Evolutionary conservation across 805 yeast species (phyloP), one percentile per base, ranked within the genome.

Genomic region (Ogataea methylovora): DNA sequence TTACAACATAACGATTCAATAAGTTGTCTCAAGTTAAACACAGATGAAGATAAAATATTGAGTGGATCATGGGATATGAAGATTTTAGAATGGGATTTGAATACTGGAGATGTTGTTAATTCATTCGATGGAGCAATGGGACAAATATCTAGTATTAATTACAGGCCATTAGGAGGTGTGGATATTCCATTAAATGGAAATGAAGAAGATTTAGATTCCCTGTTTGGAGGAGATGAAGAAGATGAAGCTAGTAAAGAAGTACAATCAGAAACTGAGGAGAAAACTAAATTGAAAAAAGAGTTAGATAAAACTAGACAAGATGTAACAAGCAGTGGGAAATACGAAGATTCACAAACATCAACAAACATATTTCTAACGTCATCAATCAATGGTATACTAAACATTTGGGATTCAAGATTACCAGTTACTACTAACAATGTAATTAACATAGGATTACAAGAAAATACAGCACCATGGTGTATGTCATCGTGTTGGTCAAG

Each of bases 11-110:
- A 61, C 13, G 79, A 76, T 35, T 75, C 95, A 0, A 85, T 92
- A 0, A 81, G 94, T 14, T 79, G 77, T 13, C 56, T 90, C 27
- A 63, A 65, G 36, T 63, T 92, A 36, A 83, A 78, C 50, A 61
- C 67, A 23, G 60, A 59, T 7, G 90, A 90, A 47, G 70, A 70
- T 29, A 58, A 62, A 29, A 79, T 87, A 31, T 45, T 90, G 14
- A 79, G 92, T 33, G 97, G 95, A 0, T 71, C 86, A 13, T 92
- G 97, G 98, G 98, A 92, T 60, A 81, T 75, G 56, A 64, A 71
- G 15, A 69, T 90, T 1, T 55, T 76, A 6, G 74, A 79, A 42
- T 90, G 97, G 95, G 98, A 92, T 57, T 63, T 92, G 39, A 71
- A 84, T 44, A 71, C 81, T 0, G 96, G 97, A 1, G 56, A 62